Conservation (phyloP, 495 filamentous ascomycete genomes). For the Talaromyces trachyspermus region DNA sequence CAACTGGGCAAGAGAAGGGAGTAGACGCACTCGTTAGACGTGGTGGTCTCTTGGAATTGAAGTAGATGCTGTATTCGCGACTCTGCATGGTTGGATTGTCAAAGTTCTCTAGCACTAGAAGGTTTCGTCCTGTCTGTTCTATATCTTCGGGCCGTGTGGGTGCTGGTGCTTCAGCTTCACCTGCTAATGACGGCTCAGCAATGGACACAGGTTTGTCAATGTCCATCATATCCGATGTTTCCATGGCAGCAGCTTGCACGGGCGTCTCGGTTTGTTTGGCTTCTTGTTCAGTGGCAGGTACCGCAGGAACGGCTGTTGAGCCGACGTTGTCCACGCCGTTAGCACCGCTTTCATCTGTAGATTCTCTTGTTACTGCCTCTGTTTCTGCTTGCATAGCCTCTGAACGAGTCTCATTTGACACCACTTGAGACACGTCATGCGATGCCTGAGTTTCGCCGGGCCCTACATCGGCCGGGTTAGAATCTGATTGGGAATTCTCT, state of each 20-base stretch:
- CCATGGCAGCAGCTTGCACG: background rate
- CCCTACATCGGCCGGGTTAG: background rate
- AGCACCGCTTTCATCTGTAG: no score
- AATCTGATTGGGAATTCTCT: background rate
- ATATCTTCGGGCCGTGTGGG: conserved; percentile 33
- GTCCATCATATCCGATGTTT: conserved; percentile 10
- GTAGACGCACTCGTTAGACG: conserved; percentile 39
- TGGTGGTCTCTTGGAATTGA: conserved; percentile 44
- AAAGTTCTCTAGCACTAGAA: conserved; percentile 50
- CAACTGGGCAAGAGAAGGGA: conserved; percentile 6
- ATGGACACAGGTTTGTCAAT: conserved; percentile 7
- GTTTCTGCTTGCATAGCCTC: no score
- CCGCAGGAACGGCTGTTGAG: conserved; percentile 3
- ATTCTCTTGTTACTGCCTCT: no score
- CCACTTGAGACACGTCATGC: conserved; percentile 1
- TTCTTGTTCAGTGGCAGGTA: conserved; percentile 1
- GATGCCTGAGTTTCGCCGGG: conserved; percentile 4
- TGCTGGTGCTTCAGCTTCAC: conserved; percentile 12
- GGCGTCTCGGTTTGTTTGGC: conserved; percentile 1
- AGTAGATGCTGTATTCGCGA: conserved; percentile 43
- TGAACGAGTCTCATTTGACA: no score
- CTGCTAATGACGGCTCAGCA: background rate
- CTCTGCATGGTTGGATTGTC: conserved; percentile 44
- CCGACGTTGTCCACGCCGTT: background rate
- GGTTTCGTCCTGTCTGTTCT: conserved; percentile 42